Conservation (phyloP, 2,329 filamentous ascomycete genomes). For the Plectosphaerella sp. region DNA sequence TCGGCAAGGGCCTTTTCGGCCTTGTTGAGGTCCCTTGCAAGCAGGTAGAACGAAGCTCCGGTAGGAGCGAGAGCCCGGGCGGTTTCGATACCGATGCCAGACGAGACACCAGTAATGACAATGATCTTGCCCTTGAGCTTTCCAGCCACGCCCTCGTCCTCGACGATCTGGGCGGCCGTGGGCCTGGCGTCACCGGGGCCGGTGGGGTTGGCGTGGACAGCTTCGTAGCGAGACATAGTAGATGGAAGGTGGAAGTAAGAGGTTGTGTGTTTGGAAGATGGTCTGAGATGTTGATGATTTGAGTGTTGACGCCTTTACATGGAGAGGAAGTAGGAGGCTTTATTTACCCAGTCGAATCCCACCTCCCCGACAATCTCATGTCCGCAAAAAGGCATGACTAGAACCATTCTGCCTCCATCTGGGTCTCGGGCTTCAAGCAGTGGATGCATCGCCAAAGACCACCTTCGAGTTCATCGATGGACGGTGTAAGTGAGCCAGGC, state of each 20-base stretch:
- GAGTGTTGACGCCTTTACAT: not conserved
- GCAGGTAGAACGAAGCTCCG: constrained; percentile 29
- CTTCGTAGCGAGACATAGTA: constrained; percentile 2
- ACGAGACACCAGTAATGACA: constrained; percentile 31
- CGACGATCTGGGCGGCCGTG: constrained; percentile 32
- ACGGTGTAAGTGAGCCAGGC: too few species aligned
- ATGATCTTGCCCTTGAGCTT: constrained; percentile 27
- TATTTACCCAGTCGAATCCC: not conserved
- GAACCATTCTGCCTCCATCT: too few species aligned
- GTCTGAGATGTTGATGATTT: too few species aligned
- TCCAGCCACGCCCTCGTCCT: constrained; percentile 26
- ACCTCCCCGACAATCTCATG: not conserved
- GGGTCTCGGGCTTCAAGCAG: too few species aligned
- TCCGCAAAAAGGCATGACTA: too few species aligned
- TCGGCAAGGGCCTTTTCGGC: constrained; percentile 20
- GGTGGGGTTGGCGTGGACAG: constrained; percentile 2
- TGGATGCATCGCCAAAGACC: too few species aligned
- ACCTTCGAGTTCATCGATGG: too few species aligned
- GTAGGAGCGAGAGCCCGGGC: constrained; percentile 29
- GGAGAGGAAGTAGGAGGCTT: not conserved
- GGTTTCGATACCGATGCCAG: constrained; percentile 32
- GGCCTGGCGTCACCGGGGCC: constrained; percentile 34
- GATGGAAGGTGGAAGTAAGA: not conserved
- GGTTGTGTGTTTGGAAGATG: too few species aligned
- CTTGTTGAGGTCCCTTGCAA: constrained; percentile 27